Evolutionary conservation across 2,329 filamentous ascomycete species (phyloP), one percentile per base, ranked within the genome.

Genomic region (Tolypocladium ovalisporum): DNA sequence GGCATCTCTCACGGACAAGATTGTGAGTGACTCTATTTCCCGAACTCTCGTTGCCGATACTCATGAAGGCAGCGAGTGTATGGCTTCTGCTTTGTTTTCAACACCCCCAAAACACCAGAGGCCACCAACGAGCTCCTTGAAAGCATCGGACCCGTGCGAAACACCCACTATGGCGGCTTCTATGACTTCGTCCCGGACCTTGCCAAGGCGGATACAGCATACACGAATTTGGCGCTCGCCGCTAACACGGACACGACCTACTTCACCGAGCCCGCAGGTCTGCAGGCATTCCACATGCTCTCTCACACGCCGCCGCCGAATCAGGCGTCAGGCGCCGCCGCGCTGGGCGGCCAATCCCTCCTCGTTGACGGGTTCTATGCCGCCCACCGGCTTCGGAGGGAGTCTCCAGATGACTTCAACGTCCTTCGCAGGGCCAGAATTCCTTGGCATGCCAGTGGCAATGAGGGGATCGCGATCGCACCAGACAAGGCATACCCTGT

Each of bases 201-300:
- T 29, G 87, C 90, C 34, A 87, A 87, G 67, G 92, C 92, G 62
- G 91, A 96, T 67, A 95, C 89, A 1, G 91, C 91, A 4, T 99
- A 97, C 74, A 97, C 93, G 1, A 90, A 88, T 65, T 79, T 94
- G 54, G 85, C 86, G 1, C 81, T 99, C 3, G 83, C 85, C 24
- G 87, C 89, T 1, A 94, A 99, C 71, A 97, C 93, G 1, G 94
- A 99, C 73, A 97, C 84, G 8, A 96, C 93, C 1, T 97, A 99
- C 72, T 97, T 97, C 74, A 91, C 85, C 27, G 93, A 97, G 61
- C 93, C 94, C 0, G 86, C 89, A 2, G 90, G 93, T 12, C 80
- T 99, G 37, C 94, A 99, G 70, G 85, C 94, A 32, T 95, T 99
- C 71, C 94, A 99, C 68, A 78, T 97, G 52, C 81, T 97, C 34